phyloP scores from a whole-genome alignment of 192 early-diverging fungal genomes.

The Entomortierella parvispora region DNA sequence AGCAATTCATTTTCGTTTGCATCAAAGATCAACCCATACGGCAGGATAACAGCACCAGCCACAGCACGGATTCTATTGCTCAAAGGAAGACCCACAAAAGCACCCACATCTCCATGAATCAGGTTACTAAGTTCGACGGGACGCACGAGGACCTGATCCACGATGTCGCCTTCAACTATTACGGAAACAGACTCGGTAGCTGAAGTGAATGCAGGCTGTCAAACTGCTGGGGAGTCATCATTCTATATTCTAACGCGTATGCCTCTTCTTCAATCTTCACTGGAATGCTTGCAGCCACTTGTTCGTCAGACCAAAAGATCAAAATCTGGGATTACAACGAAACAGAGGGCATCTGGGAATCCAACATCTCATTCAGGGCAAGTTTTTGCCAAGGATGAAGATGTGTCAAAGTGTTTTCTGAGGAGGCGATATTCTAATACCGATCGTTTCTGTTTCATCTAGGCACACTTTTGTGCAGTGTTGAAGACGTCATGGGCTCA shows the following conservation, averaged over 20 bases:
- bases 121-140: slow-evolving; percentile 69
- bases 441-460: not conserved
- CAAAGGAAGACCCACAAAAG: not conserved
- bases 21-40: not conserved
- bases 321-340: slow-evolving; percentile 94
- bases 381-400: not conserved
- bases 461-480: slow-evolving; percentile 89
- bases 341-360: slow-evolving; percentile 74
- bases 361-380: slow-evolving; percentile 85
- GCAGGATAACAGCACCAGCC: not conserved
- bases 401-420: not conserved
- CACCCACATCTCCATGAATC: slow-evolving; percentile 47
- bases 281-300: too few relatives aligned
- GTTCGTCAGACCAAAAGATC: slow-evolving; percentile 91
- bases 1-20: too few relatives aligned
- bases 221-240: too few relatives aligned
- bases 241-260: too few relatives aligned
- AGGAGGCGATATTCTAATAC: not conserved
- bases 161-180: slow-evolving; percentile 91
- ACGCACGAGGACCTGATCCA: slow-evolving; percentile 95
- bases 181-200: slow-evolving; percentile 82
- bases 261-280: too few relatives aligned
- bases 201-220: not conserved
- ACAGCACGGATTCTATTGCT: not conserved
- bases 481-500: slow-evolving; percentile 93